Evolutionary conservation across 208 protist genomes (phyloP).

Genomic region (Trypanosoma grayi): DNA sequence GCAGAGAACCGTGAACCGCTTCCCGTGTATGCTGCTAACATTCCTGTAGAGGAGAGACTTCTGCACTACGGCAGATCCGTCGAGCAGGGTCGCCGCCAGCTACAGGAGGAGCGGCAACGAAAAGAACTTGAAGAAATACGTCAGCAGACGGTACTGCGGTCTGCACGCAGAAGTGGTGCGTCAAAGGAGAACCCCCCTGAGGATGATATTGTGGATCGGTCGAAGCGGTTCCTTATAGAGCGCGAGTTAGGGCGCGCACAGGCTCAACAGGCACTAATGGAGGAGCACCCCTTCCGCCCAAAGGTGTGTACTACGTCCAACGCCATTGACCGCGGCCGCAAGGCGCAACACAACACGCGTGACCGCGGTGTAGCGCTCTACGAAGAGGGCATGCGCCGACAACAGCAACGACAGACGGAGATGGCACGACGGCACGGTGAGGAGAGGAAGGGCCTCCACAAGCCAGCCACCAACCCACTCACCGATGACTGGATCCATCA

Average conservation of each 20-base stretch:
- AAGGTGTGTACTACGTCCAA: conserved; percentile 60
- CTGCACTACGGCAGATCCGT: conserved; percentile 71
- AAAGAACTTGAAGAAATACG: conserved; percentile 39
- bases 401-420: conserved; percentile 17
- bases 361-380: conserved; percentile 48
- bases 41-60: conserved; percentile 72
- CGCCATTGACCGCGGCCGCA: conserved; percentile 38
- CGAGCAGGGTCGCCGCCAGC: conserved; percentile 26
- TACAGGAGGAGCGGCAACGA: conserved; percentile 33
- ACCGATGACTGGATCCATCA: conserved; percentile 68
- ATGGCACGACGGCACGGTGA: conserved; percentile 4
- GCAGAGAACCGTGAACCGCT: conserved; percentile 11
- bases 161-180: background rate
- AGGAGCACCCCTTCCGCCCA: conserved; percentile 49
- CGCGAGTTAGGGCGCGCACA: conserved; percentile 32
- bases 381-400: conserved; percentile 26
- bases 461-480: conserved; percentile 54
- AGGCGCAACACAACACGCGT: conserved; percentile 1
- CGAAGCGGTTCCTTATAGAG: conserved; percentile 43
- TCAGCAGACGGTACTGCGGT: background rate
- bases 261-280: conserved; percentile 26
- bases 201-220: conserved; percentile 18
- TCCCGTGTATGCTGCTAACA: conserved; percentile 17
- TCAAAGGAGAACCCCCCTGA: conserved; percentile 7
- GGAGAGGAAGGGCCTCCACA: conserved; percentile 12